Base-by-base conservation (phyloP, 2,329 filamentous ascomycete genomes). In the Nakataea oryzae region DNA sequence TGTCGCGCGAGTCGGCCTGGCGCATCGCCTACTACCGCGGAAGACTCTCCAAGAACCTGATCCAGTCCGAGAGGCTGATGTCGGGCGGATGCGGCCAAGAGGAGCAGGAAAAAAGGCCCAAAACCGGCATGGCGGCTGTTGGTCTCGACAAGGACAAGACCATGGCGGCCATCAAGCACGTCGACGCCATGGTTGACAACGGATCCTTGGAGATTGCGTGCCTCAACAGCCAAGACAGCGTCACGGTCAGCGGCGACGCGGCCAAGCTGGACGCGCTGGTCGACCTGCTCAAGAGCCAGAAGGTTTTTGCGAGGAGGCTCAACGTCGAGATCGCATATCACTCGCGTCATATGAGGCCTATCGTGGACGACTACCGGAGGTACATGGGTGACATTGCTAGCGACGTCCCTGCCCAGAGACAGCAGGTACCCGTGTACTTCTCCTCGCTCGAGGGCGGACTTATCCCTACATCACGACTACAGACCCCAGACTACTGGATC, bases 1-100 rank as follows among this genome's bases (percentile, higher is more conserved):
- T 80, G 4, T 69, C 73, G 0, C 66, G 70, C 1, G 63, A 69
- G 21, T 71, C 73, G 5, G 76, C 77, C 9, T 74, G 78, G 59
- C 68, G 67, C 2, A 66, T 72, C 0, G 75, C 76, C 0, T 79
- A 74, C 62, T 73, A 74, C 57, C 73, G 78, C 12, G 78, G 78
- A 1, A 66, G 73, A 3, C 66, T 72, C 57, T 67, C 70, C 61
- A 66, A 66, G 13, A 60, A 65, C 50, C 41, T 65, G 14, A 60
- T 61, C 24, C 47, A 26, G 17, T 66, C 67, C 11, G 64, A 65
- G 27, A n/a, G 6, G 21, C 13, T 47, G 26, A 7, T 32, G 32
- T 27, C 13, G 14, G 17, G 8, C 8, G 21, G 41, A 7, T 17
- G 41, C 41, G 13, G 41, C 41, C 41, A 9, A 11, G 41, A 50